Evolutionary conservation across 306 rosid genomes (phyloP).

Genomic region (Cucumis hystrix): DNA sequence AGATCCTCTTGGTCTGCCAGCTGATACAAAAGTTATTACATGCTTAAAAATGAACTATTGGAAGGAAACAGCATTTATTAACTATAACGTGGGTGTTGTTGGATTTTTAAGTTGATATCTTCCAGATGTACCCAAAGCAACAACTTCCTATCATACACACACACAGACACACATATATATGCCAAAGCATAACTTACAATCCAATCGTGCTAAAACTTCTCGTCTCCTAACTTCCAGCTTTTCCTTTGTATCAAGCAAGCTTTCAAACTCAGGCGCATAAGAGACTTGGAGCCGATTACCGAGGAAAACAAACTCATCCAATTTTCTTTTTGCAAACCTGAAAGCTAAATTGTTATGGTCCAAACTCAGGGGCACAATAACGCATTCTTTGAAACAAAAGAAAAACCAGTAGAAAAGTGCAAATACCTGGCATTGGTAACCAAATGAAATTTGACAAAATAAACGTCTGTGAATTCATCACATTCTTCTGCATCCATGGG

Average conservation of each 20-base stretch:
- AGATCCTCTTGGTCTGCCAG: slow-evolving; percentile 45
- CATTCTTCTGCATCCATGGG: slow-evolving; percentile 95
- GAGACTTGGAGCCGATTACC: slow-evolving; percentile 62
- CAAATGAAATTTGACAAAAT: slow-evolving; percentile 61
- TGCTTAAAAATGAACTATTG: neutral
- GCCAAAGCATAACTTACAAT: slow-evolving; percentile 26
- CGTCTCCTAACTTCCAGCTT: slow-evolving; percentile 74
- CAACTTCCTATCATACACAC: neutral
- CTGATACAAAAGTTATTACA: slow-evolving; percentile 22
- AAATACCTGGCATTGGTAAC: slow-evolving; percentile 70
- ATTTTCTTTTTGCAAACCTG: slow-evolving; percentile 85
- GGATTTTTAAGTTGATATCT: neutral
- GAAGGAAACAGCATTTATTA: neutral
- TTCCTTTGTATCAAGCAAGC: slow-evolving; percentile 49
- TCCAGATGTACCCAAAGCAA: neutral
- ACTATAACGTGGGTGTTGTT: neutral
- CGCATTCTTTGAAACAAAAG: neutral
- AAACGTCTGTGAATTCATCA: slow-evolving; percentile 75
- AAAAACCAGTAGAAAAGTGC: neutral
- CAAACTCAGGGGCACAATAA: neutral
- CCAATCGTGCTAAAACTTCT: slow-evolving; percentile 52
- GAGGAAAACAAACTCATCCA: slow-evolving; percentile 69
- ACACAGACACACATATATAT: neutral
- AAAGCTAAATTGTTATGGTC: neutral
- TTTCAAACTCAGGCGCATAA: slow-evolving; percentile 81